Percentiles rank a stretch among this genome's conserved stretches.
Conservation (phyloP, 1,284 basidiomycete species). For the Rugiboletus extremiorientalis region DNA sequence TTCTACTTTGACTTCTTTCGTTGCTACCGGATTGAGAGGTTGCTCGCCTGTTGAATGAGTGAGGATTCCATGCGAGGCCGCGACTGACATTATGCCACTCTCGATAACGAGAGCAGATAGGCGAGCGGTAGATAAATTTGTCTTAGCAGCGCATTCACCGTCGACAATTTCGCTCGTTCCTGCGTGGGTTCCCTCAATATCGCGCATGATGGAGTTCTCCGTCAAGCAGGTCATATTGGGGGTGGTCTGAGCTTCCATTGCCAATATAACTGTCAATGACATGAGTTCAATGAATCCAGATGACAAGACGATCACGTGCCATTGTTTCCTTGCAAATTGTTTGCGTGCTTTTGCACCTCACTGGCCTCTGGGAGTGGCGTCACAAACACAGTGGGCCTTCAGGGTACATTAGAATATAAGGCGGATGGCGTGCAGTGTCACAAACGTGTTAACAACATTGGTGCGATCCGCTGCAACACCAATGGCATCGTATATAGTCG, state of each 20-base stretch:
- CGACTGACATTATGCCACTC: not conserved
- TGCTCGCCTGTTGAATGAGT: not conserved
- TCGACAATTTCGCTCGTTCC: not conserved
- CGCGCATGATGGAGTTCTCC: not conserved
- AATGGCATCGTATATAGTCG: too few relatives aligned
- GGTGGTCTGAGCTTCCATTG: too few relatives aligned
- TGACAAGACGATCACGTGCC: not conserved
- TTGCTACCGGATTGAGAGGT: not conserved
- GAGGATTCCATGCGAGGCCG: not conserved
- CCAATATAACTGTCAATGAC: not conserved
- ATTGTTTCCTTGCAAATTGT: not conserved
- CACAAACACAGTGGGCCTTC: not conserved
- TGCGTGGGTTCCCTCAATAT: not conserved
- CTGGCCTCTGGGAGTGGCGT: not conserved
- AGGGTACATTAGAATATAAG: not conserved
- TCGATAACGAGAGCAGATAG: not conserved
- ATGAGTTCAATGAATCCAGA: not conserved
- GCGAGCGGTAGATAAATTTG: not conserved
- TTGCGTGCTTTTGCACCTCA: not conserved
- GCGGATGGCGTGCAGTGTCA: not conserved
- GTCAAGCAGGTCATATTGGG: not conserved
- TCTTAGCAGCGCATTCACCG: not conserved
- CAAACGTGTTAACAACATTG: not conserved
- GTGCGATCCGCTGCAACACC: not conserved
- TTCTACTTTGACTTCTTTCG: not conserved